Evolutionary conservation across 1,139 yeast genomes (phyloP).

Genomic region (Saccharomycopsis hybrid): DNA sequence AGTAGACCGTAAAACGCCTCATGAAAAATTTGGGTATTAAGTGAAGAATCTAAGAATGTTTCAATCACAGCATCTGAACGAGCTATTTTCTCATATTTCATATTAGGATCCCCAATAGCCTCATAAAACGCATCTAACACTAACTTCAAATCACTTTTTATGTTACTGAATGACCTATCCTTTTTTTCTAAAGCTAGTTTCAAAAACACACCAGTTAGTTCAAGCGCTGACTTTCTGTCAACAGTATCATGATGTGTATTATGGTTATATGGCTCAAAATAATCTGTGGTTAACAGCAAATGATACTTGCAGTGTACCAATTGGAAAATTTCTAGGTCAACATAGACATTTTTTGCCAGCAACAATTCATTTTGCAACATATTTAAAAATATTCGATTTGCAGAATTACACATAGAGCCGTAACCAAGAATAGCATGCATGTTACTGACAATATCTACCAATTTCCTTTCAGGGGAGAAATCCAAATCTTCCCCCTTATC

Average conservation of each 20-base stretch:
- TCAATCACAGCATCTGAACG: slow-evolving; percentile 38
- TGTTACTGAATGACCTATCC: slow-evolving; percentile 46
- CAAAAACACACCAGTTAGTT: slow-evolving; percentile 55
- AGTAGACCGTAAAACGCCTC: slow-evolving; percentile 54
- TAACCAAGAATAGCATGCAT: slow-evolving; percentile 73
- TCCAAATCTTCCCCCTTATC: background rate
- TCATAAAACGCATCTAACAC: slow-evolving; percentile 69
- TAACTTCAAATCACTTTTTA: slow-evolving; percentile 61
- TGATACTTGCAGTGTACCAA: slow-evolving; percentile 75
- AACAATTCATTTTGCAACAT: slow-evolving; percentile 52
- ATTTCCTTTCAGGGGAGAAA: slow-evolving; percentile 1
- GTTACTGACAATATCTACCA: slow-evolving; percentile 42
- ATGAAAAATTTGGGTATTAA: slow-evolving; percentile 46
- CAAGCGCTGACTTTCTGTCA: slow-evolving; percentile 45
- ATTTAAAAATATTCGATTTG: slow-evolving; percentile 55
- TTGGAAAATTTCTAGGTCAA: slow-evolving; percentile 62
- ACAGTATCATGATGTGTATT: slow-evolving; percentile 42
- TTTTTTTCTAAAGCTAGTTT: slow-evolving; percentile 52
- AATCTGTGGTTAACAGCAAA: slow-evolving; percentile 51
- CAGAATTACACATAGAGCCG: slow-evolving; percentile 60
- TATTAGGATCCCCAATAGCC: slow-evolving; percentile 64
- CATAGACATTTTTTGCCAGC: slow-evolving; percentile 37
- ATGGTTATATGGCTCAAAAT: slow-evolving; percentile 62
- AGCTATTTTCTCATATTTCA: slow-evolving; percentile 31
- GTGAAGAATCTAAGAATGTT: slow-evolving; percentile 44